These are phyloP conservation scores for Yarrowia bubula DNA, from an alignment of 805 yeast genomes.

Conservation along the genomic window DNA sequence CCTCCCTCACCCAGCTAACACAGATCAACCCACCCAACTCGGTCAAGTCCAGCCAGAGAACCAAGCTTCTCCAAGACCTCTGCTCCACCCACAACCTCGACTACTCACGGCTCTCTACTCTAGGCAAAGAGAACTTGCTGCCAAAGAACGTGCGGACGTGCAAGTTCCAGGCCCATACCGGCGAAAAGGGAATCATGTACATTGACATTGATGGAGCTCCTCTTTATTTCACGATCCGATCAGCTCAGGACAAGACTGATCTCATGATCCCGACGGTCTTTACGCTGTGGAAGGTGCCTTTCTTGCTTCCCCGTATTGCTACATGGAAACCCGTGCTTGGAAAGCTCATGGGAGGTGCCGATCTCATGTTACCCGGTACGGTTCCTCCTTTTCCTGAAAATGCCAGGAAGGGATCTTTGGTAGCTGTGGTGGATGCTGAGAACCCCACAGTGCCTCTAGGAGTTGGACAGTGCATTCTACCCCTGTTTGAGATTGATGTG, in stretches of 20 bases:
- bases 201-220: constrained; percentile 66
- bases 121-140: constrained; percentile 41
- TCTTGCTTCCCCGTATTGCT: constrained; percentile 59
- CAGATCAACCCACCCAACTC: constrained; percentile 69
- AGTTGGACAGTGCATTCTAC: constrained; percentile 55
- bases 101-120: constrained; percentile 27
- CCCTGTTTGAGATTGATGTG: constrained; percentile 35
- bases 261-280: constrained; percentile 62
- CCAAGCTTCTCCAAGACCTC: constrained; percentile 46
- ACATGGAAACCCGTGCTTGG: constrained; percentile 76
- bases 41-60: constrained; percentile 77
- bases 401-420: constrained; percentile 54
- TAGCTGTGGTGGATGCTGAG: constrained; percentile 64
- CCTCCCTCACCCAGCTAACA: constrained; percentile 27
- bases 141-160: constrained; percentile 58
- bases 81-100: constrained; percentile 45
- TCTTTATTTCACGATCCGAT: constrained; percentile 57
- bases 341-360: constrained; percentile 73
- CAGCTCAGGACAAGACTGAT: constrained; percentile 47
- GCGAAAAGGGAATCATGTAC: constrained; percentile 60
- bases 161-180: constrained; percentile 51
- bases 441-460: constrained; percentile 69
- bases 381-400: constrained; percentile 55
- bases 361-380: constrained; percentile 46
- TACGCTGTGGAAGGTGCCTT: constrained; percentile 69